Evolutionary conservation across 352 stramenopile genomes (phyloP), one percentile per base, ranked within the genome.

Genomic region (Globisporangium solare): DNA sequence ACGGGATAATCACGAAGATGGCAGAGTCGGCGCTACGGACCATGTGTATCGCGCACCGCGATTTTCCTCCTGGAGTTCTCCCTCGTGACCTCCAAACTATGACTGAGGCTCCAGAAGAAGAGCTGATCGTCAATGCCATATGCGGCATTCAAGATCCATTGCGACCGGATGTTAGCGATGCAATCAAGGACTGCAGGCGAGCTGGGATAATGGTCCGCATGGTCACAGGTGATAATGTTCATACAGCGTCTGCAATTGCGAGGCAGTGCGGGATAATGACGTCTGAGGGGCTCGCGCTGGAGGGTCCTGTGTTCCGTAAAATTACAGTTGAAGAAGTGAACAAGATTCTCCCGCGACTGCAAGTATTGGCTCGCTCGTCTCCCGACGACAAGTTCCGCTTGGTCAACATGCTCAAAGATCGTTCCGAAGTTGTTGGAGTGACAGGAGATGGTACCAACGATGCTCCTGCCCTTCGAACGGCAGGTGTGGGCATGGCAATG

Each of bases 201-300:
- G 96, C 97, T 7, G 97, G 97, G 24, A 99, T 99, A 64, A 97
- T 97, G 70, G 97, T 99, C 42, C 92, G 96, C 37, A 99, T 99
- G 96, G 95, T 99, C 58, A 99, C 97, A 6, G 97, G 97, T 52
- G 97, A 99, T 74, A 98, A 99, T 61, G 95, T 99, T 54, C 85
- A 98, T 56, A 99, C 97, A 20, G 97, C 97, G 17, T 89, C 88
- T 35, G 95, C 96, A 0, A 99, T 99, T 74, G 97, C 96, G 2
- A 79, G 74, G 39, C 83, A 99, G 63, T 98, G 96, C 65, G 96
- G 96, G 21, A 99, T 99, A 73, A 89, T 98, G 67, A 94, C 86
- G 54, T 63, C 66, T 50, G 85, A 89, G 41, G 95, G 95, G 3
- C 51, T 97, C 18, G 88, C 90, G 0, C 83, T 98, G 49, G 89